Conservation (phyloP, 1,139 yeast genomes). For the Tardiomyces blankii region DNA sequence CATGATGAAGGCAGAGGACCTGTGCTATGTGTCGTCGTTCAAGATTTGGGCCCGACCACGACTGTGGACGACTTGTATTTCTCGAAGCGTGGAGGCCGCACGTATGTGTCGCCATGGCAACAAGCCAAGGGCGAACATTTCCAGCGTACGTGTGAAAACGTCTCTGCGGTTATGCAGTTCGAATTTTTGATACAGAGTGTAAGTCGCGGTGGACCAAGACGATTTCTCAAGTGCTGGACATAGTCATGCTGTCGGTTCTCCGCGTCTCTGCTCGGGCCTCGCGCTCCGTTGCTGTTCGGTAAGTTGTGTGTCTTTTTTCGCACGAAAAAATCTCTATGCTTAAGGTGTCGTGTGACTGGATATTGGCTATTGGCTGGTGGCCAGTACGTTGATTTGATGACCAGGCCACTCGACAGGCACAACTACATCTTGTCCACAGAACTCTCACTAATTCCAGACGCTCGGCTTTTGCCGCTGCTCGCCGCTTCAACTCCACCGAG, state of each 20-base stretch:
- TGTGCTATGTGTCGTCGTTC: neutral
- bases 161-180: neutral
- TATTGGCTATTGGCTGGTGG: too few relatives aligned
- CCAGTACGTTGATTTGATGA: too few relatives aligned
- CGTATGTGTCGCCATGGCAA: neutral
- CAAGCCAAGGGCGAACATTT: neutral
- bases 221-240: neutral
- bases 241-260: slow-evolving; percentile 11
- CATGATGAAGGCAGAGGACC: slow-evolving; percentile 33
- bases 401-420: too few relatives aligned
- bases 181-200: neutral
- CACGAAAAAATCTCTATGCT: too few relatives aligned
- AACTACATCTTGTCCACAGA: too few relatives aligned
- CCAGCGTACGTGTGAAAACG: neutral
- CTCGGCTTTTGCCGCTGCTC: slow-evolving; percentile 1
- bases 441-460: neutral
- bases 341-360: too few relatives aligned
- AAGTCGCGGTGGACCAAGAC: neutral
- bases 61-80: neutral
- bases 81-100: neutral
- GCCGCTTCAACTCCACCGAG: slow-evolving; percentile 44
- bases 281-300: slow-evolving; percentile 19
- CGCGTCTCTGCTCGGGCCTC: slow-evolving; percentile 25
- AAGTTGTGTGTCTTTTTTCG: slow-evolving; percentile 5
- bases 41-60: too few relatives aligned